Evolutionary conservation across 768 basidiomycete species (phyloP).

Genomic region (Hirschioporus abietinus): DNA sequence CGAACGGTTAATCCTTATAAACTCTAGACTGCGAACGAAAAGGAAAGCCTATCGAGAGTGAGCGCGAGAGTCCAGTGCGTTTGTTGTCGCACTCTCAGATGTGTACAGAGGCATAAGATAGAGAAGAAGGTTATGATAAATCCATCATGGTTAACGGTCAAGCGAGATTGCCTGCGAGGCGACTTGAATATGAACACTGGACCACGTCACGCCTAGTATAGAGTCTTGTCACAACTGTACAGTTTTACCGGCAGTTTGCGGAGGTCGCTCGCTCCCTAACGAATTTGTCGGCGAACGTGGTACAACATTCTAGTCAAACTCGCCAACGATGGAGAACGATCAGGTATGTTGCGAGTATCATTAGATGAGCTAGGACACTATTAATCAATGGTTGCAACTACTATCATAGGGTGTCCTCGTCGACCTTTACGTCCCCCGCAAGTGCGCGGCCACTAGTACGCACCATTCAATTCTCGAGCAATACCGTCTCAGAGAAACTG

Average conservation of each 20-base stretch:
- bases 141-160: too few relatives aligned
- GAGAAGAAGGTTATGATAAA: too few relatives aligned
- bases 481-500: neutral
- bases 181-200: too few relatives aligned
- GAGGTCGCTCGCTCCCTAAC: neutral
- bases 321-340: constrained; percentile 79
- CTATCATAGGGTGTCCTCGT: constrained; percentile 84
- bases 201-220: too few relatives aligned
- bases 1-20: too few relatives aligned
- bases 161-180: too few relatives aligned
- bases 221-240: neutral
- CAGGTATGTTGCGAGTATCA: constrained; percentile 45
- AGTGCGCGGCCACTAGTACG: constrained; percentile 96
- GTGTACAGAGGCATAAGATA: too few relatives aligned
- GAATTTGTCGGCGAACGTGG: neutral
- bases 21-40: too few relatives aligned
- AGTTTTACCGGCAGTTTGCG: neutral
- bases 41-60: too few relatives aligned
- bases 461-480: constrained; percentile 18
- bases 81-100: too few relatives aligned
- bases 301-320: neutral
- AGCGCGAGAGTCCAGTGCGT: too few relatives aligned
- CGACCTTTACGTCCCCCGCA: constrained; percentile 99
- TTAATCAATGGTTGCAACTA: constrained; percentile 9
- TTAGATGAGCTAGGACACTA: neutral